These are phyloP conservation scores for Cucurbita maxima DNA, from an alignment of 306 rosid species.

Conservation along the genomic window DNA sequence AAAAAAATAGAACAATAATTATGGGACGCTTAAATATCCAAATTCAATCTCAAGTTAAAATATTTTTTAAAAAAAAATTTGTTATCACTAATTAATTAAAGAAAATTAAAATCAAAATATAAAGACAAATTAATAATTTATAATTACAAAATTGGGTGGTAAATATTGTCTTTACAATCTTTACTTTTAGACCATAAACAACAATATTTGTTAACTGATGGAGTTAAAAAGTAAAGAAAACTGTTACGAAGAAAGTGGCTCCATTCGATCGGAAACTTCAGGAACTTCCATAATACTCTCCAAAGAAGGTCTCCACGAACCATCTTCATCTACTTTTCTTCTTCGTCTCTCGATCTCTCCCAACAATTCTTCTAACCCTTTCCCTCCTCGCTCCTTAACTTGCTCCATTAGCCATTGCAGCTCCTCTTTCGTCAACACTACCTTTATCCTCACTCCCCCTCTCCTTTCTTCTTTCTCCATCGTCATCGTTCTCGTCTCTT, in stretches of 20 bases:
- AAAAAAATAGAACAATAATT: too few species aligned
- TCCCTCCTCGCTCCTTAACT: constrained; percentile 32
- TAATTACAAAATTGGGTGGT: neutral
- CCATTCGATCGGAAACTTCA: constrained; percentile 23
- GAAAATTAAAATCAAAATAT: too few species aligned
- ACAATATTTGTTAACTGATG: too few species aligned
- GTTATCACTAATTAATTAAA: neutral
- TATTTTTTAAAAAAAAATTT: neutral
- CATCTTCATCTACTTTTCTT: neutral
- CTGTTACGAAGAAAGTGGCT: too few species aligned
- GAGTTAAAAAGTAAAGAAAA: too few species aligned
- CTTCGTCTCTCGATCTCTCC: constrained; percentile 35
- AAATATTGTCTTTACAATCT: too few species aligned
- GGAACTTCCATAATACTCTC: constrained; percentile 66
- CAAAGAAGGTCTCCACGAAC: constrained; percentile 79
- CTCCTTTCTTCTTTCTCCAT: constrained; percentile 6
- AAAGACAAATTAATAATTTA: neutral
- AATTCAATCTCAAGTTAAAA: neutral
- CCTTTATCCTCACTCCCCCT: constrained; percentile 34
- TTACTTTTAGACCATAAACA: too few species aligned
- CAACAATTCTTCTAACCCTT: constrained; percentile 35
- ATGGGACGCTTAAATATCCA: neutral
- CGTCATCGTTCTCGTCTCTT: neutral
- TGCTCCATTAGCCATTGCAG: constrained; percentile 42
- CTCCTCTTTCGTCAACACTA: constrained; percentile 40